Conservation (phyloP, 2,329 filamentous ascomycete species). For the Pyrenophora seminiperda region DNA sequence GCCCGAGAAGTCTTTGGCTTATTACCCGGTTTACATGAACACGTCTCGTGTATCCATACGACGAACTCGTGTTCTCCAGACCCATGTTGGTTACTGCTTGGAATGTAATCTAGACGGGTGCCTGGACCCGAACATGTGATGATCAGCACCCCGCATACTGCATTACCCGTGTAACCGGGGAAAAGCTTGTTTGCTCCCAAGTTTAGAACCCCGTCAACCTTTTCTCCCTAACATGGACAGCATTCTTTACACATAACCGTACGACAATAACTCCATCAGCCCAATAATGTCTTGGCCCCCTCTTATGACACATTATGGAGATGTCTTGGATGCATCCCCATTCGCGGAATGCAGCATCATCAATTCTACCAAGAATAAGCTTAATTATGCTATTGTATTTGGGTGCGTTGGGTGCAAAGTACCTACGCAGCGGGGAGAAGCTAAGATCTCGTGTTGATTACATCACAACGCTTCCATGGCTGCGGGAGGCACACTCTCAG, state of each 20-base stretch:
- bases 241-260: background rate
- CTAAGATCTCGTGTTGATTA: conserved; percentile 5
- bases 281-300: background rate
- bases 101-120: background rate
- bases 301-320: background rate
- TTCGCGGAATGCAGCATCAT: conserved; percentile 3
- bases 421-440: background rate
- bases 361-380: background rate
- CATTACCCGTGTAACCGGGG: background rate
- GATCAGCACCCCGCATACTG: conserved; percentile 1
- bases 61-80: background rate
- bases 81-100: background rate
- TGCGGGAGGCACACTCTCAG: background rate
- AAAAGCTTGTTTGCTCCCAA: background rate
- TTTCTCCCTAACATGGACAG: background rate
- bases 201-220: background rate
- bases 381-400: background rate
- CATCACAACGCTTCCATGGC: background rate
- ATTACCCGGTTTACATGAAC: background rate
- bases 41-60: background rate
- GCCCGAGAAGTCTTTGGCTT: background rate
- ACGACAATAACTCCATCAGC: background rate
- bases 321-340: background rate
- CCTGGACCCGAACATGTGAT: background rate
- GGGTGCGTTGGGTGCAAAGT: background rate